Base-by-base conservation (phyloP, 1,284 basidiomycete species). In the Hypsizygus ulmarius region DNA sequence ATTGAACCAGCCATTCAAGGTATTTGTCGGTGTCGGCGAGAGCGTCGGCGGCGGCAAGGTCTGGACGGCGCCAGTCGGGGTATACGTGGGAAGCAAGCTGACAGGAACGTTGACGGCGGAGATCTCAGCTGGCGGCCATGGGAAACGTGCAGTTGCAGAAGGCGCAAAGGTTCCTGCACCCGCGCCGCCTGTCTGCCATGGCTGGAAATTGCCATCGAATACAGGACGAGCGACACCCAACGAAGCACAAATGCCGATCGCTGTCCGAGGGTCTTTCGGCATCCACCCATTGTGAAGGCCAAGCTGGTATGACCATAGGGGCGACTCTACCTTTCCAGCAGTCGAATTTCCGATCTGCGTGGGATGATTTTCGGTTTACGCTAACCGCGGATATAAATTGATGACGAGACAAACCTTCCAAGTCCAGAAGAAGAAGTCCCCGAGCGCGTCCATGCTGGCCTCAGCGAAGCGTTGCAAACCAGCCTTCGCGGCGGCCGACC, bases 231-330 rank as follows among this genome's bases (percentile, higher is more conserved):
- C 59, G 2, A 75, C 74, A 28, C 81, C 75, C 40, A 84, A 66
- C 3, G 73, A 65, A 28, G 65, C 72, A 62, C 93, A 96, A 28
- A 70, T 77, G 19, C 93, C 93, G 16, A 71, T 45, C 1, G 83
- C 79, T 12, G 62, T 64, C 51, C 91, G 77, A 14, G 93, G 93
- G 66, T 95, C 88, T 0, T 66, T 70, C 12, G 91, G 89, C 54
- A 93, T 84, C 82, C 84, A 95, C 8, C 92, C 93, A 43, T 82
- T 67, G 57, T 79, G 65, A 35, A 92, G 73, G 29, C 93, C 93
- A 51, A 92, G 84, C 58, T 83, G 67, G 70, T 93, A 93, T 33
- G 87, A 86, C 91, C 91, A 89, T 29, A 86, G 72, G 18, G 90
- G 88, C 2, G 87, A 68, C 59, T 81, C 73, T 6, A 89, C 79